A percentile compares a stretch with the other conserved stretches of the same genome.
Evolutionary conservation across 148 eudicot species (phyloP).

Genomic region (Rhododendron henanense): DNA sequence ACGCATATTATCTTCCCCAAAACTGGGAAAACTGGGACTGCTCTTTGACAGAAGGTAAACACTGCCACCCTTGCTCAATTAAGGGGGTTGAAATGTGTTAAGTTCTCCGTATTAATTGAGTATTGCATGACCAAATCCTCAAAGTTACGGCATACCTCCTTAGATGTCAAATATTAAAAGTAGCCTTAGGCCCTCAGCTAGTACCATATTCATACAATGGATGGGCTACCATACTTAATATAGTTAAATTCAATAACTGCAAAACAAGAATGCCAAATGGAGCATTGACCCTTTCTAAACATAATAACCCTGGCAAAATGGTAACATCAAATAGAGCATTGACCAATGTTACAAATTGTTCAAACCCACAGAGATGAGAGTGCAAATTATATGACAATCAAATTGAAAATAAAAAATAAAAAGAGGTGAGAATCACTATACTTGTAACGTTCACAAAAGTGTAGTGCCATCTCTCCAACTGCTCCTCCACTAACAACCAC

Average conservation of each 20-base stretch:
- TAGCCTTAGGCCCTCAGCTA: background rate
- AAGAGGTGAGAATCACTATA: conserved; percentile 20
- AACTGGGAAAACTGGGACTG: background rate
- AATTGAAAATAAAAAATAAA: background rate
- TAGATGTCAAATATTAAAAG: background rate
- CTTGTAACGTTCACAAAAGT: conserved; percentile 96
- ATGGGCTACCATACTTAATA: background rate
- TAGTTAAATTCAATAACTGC: background rate
- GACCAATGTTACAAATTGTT: background rate
- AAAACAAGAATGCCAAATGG: background rate
- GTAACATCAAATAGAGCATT: background rate
- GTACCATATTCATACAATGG: background rate
- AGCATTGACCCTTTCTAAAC: background rate
- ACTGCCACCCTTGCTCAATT: background rate
- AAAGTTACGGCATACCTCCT: background rate
- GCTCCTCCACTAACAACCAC: conserved; percentile 91
- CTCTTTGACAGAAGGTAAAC: background rate
- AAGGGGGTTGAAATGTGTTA: background rate
- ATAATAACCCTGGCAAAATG: background rate
- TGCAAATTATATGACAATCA: background rate
- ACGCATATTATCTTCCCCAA: too few relatives aligned
- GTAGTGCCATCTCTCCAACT: conserved; percentile 96
- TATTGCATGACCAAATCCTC: background rate
- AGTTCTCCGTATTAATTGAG: background rate
- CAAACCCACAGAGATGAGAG: background rate